phyloP scores from a whole-genome alignment of 2,329 filamentous ascomycete genomes.

The Coniochaeta hoffmannii region DNA sequence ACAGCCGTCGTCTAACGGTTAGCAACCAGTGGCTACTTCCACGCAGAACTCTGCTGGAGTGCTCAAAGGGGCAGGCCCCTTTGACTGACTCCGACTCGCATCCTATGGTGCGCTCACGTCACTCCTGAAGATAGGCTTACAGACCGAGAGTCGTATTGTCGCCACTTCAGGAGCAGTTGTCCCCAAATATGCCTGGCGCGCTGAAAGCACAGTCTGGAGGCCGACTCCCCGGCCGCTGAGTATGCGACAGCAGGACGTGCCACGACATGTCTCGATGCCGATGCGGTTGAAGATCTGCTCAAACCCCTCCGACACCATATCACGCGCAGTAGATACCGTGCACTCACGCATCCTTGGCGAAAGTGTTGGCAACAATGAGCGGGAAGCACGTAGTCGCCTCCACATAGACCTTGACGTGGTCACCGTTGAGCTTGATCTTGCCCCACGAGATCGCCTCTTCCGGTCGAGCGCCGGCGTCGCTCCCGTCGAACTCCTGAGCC shows the following conservation, averaged over 20 bases:
- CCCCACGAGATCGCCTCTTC: constrained; percentile 98
- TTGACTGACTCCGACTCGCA: too few species aligned
- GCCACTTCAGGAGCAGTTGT: constrained; percentile 14
- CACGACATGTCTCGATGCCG: not conserved
- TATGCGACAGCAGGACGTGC: not conserved
- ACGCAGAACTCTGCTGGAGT: too few species aligned
- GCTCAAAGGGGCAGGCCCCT: too few species aligned
- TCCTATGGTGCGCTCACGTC: not conserved
- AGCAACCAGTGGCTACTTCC: too few species aligned
- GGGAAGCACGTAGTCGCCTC: constrained; percentile 60
- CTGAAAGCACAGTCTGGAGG: not conserved
- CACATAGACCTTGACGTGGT: constrained; percentile 76
- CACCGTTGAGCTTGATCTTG: constrained; percentile 86
- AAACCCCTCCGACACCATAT: too few species aligned
- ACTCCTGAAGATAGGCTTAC: not conserved
- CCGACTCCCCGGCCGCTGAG: not conserved
- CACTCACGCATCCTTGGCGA: constrained; percentile 43
- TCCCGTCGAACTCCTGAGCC: constrained; percentile 94
- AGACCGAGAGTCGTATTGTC: not conserved
- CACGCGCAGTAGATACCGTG: too few species aligned
- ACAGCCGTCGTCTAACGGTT: too few species aligned
- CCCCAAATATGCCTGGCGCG: not conserved
- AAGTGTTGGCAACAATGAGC: constrained; percentile 60
- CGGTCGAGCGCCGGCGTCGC: constrained; percentile 87
- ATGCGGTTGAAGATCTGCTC: too few species aligned